Evolutionary conservation across 2,329 filamentous ascomycete species (phyloP).

Genomic region (Pyrenochaeta sp.): DNA sequence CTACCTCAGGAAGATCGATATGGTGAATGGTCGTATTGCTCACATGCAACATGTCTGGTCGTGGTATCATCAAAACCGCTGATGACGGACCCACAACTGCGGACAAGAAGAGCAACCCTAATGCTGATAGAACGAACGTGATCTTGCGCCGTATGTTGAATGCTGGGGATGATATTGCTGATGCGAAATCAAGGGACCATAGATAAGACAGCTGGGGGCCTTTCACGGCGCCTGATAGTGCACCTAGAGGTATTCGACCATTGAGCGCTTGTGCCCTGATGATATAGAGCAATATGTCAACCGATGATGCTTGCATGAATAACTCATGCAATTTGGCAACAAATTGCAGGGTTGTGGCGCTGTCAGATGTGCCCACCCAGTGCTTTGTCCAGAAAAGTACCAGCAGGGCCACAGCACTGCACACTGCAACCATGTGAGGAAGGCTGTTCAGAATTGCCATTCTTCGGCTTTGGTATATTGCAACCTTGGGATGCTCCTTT

Average conservation of each 20-base stretch:
- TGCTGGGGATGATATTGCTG: neutral
- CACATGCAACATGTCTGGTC: neutral
- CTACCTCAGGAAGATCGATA: neutral
- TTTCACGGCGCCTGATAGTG: slow-evolving; percentile 12
- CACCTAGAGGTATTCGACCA: slow-evolving; percentile 13
- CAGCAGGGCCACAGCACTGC: slow-evolving; percentile 8
- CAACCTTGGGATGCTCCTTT: slow-evolving; percentile 16
- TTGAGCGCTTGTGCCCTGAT: slow-evolving; percentile 6
- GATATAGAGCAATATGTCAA: slow-evolving; percentile 8
- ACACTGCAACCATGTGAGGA: slow-evolving; percentile 11
- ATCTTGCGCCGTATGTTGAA: too few species aligned
- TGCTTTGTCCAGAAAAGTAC: slow-evolving; percentile 4
- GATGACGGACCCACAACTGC: too few species aligned
- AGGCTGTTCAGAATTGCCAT: slow-evolving; percentile 12
- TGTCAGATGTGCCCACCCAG: slow-evolving; percentile 5
- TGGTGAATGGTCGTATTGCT: neutral
- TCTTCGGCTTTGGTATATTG: slow-evolving; percentile 6
- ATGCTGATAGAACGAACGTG: too few species aligned
- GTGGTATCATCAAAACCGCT: too few species aligned
- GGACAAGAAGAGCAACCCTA: too few species aligned
- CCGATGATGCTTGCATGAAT: slow-evolving; percentile 22
- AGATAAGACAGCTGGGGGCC: slow-evolving; percentile 20
- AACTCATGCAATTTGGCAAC: slow-evolving; percentile 27
- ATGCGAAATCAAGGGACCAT: slow-evolving; percentile 21
- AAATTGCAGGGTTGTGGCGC: slow-evolving; percentile 18